Conservation (phyloP, 805 yeast species). For the Peterozyma toletana region DNA sequence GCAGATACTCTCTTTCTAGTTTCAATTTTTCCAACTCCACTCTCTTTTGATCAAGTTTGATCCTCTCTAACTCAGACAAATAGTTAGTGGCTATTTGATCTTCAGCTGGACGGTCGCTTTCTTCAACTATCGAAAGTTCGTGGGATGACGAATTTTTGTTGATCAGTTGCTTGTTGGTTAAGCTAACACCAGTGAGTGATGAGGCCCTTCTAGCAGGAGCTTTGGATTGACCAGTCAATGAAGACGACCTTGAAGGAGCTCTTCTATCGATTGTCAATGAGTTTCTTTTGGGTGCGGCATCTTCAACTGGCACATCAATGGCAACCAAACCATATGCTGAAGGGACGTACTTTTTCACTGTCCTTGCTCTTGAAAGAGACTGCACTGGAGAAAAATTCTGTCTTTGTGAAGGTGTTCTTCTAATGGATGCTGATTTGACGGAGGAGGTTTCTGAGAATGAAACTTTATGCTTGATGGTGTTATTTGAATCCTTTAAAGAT, state of each 20-base stretch:
- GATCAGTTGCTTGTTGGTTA: slow-evolving; percentile 8
- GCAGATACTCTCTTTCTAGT: slow-evolving; percentile 29
- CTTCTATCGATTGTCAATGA: slow-evolving; percentile 1
- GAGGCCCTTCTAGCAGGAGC: slow-evolving; percentile 9
- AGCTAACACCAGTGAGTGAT: slow-evolving; percentile 11
- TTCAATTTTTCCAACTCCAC: slow-evolving; percentile 22
- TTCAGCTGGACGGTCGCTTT: not conserved
- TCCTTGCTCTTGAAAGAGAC: slow-evolving; percentile 23
- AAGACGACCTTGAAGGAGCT: slow-evolving; percentile 10
- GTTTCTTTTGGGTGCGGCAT: slow-evolving; percentile 11
- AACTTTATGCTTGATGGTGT: slow-evolving; percentile 12
- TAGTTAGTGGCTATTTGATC: slow-evolving; percentile 3
- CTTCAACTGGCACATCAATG: slow-evolving; percentile 55
- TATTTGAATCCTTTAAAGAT: not conserved
- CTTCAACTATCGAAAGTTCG: not conserved
- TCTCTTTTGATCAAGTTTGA: not conserved
- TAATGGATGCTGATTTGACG: slow-evolving; percentile 1
- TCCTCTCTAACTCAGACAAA: not conserved
- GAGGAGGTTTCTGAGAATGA: slow-evolving; percentile 13
- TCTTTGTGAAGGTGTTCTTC: slow-evolving; percentile 1
- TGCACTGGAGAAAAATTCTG: not conserved
- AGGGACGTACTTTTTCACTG: slow-evolving; percentile 65
- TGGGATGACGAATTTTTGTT: not conserved
- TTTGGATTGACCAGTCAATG: slow-evolving; percentile 6
- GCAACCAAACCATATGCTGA: slow-evolving; percentile 65